Evolutionary conservation across 2,329 filamentous ascomycete species (phyloP).

Genomic region (Cladosporium cucumerinum): DNA sequence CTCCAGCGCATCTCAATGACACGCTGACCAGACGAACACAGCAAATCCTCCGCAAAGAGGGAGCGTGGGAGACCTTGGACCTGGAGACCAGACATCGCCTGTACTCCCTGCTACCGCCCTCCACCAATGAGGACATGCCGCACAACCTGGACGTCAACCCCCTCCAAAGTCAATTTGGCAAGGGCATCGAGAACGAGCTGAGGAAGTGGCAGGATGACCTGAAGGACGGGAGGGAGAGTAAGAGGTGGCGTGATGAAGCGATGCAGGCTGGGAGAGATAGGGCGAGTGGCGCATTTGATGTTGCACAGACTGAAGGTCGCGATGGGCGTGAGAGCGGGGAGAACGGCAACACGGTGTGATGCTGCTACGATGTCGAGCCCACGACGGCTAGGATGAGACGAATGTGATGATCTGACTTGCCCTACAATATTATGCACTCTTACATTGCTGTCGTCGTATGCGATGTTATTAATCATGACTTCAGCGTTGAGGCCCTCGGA

Average conservation of each 20-base stretch:
- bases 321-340: slow-evolving; percentile 57
- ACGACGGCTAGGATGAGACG: not conserved
- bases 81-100: slow-evolving; percentile 26
- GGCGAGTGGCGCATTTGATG: slow-evolving; percentile 52
- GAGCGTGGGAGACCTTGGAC: slow-evolving; percentile 31
- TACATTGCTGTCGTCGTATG: not conserved
- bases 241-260: slow-evolving; percentile 56
- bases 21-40: slow-evolving; percentile 16
- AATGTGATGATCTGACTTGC: not conserved
- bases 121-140: slow-evolving; percentile 22
- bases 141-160: slow-evolving; percentile 40
- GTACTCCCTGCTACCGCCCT: slow-evolving; percentile 29
- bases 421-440: not conserved
- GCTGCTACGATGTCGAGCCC: not conserved
- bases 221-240: slow-evolving; percentile 53
- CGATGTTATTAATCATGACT: not conserved
- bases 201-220: slow-evolving; percentile 57
- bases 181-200: slow-evolving; percentile 52
- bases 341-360: slow-evolving; percentile 1
- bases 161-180: slow-evolving; percentile 40
- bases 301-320: slow-evolving; percentile 52
- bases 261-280: slow-evolving; percentile 48
- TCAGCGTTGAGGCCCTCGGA: not conserved
- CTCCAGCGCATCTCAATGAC: not conserved
- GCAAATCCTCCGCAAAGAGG: slow-evolving; percentile 30